Base-by-base conservation (phyloP, 768 basidiomycete genomes). In the Hericium erinaceus region DNA sequence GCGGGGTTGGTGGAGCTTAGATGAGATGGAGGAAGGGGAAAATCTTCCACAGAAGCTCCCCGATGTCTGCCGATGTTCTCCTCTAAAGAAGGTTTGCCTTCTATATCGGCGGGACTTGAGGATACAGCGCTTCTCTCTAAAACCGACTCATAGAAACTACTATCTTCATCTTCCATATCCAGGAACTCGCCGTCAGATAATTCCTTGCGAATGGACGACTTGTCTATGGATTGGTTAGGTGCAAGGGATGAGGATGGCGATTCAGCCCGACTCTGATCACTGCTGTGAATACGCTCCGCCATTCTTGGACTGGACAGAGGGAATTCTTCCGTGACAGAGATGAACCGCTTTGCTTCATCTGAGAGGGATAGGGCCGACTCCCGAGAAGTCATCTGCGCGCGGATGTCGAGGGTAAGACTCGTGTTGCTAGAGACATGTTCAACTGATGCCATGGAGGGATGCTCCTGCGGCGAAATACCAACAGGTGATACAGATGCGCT, bases 321-420 rank as follows among this genome's bases (percentile, higher is more conserved):
- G 4, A 82, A 84, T 57, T 89, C 87, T 39, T 70, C 71, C 79
- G 87, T 83, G 63, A 78, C 81, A 39, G 81, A 76, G 57, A 89
- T 84, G 64, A 88, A 90, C 51, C 79, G 82, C 61, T 76, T 81
- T 15, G 89, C 85, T 67, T 92, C 90, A 56, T 90, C 87, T 1
- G 89, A 86, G 39, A 90, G 75, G 38, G 84, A 81, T 52, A 85
- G 80, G 22, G 79, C 78, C 9, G 87, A 89, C 53, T 85, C 84
- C 56, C 84, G 79, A n/a, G 80, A 79, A 16, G 74, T 62, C 67
- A n/a, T 68, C 67, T 20, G 70, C 68, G 59, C 66, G 65, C 8
- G 48, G 57, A 11, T 15, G 54, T 54, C 28, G 24, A 41, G 22
- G 41, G 26, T 46, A 44, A 39, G 57, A 22, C 37, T 52, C 65